These are phyloP conservation scores for Zymoseptoria crescenta DNA, from an alignment of 2,329 filamentous ascomycete species.

Conservation along the genomic window DNA sequence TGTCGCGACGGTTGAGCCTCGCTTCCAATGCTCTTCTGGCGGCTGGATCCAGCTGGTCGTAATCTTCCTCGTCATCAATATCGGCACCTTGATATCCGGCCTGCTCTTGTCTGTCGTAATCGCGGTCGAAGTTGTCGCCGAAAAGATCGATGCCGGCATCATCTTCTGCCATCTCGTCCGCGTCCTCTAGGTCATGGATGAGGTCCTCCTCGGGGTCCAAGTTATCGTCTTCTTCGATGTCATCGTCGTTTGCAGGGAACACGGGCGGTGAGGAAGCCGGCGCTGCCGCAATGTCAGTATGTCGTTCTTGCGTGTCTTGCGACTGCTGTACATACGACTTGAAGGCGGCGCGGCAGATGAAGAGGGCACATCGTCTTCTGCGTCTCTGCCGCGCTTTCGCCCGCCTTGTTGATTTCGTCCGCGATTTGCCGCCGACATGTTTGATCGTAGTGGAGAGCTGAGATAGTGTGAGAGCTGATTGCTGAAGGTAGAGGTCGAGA, in stretches of 20 bases:
- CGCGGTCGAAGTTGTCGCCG: conserved; percentile 58
- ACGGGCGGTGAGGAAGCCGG: conserved; percentile 55
- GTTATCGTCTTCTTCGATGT: conserved; percentile 59
- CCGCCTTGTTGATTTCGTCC: conserved; percentile 49
- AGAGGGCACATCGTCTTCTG: conserved; percentile 53
- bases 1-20: conserved; percentile 65
- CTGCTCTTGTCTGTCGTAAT: conserved; percentile 48
- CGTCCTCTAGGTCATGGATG: conserved; percentile 56
- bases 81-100: conserved; percentile 60
- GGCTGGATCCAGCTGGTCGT: conserved; percentile 59
- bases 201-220: conserved; percentile 63
- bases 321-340: conserved; percentile 48
- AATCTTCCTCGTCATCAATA: conserved; percentile 71
- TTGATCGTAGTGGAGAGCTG: conserved; percentile 75
- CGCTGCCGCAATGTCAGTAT: conserved; percentile 31
- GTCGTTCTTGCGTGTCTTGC: neutral
- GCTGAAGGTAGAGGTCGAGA: neutral
- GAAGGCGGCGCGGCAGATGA: conserved; percentile 53
- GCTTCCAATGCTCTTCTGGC: conserved; percentile 63
- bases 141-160: conserved; percentile 66
- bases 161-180: conserved; percentile 62
- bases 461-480: neutral
- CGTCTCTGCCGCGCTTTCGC: conserved; percentile 58
- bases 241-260: conserved; percentile 60
- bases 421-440: conserved; percentile 76